Conservation (phyloP, 2,329 filamentous ascomycete species). For the Pestalotiopsis sp. region DNA sequence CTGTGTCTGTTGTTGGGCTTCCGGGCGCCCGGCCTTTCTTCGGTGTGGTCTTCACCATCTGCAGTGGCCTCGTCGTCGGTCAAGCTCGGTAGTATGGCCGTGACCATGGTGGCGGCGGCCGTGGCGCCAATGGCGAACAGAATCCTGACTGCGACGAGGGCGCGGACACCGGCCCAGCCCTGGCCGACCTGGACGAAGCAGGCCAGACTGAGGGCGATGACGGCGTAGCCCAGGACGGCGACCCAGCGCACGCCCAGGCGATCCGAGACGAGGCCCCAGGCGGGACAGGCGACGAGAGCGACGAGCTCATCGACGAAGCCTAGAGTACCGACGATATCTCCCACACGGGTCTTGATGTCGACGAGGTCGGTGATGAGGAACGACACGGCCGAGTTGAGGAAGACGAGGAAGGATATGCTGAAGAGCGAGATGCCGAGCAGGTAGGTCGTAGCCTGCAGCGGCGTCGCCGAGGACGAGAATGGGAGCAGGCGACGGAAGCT, state of each 20-base stretch:
- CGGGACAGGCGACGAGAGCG: constrained; percentile 76
- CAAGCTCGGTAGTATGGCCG: constrained; percentile 80
- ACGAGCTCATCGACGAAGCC: constrained; percentile 85
- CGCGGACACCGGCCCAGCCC: constrained; percentile 74
- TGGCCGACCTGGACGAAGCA: constrained; percentile 77
- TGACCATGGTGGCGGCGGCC: constrained; percentile 96
- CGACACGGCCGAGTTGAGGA: constrained; percentile 81
- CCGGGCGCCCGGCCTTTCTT: constrained; percentile 22
- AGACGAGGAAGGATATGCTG: constrained; percentile 87
- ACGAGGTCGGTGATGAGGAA: constrained; percentile 86
- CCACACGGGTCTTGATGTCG: constrained; percentile 71
- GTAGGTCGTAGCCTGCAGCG: constrained; percentile 70
- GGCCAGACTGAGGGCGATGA: constrained; percentile 77
- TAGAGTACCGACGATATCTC: constrained; percentile 80
- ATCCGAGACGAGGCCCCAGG: constrained; percentile 79
- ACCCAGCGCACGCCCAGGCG: constrained; percentile 74
- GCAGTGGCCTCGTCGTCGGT: constrained; percentile 52
- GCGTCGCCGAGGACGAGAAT: constrained; percentile 61
- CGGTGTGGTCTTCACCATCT: constrained; percentile 23
- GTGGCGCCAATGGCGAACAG: constrained; percentile 90
- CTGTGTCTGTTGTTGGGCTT: constrained; percentile 55
- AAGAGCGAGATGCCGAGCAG: constrained; percentile 82
- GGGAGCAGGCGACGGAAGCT: constrained; percentile 49
- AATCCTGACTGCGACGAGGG: constrained; percentile 80
- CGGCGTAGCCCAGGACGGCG: constrained; percentile 75